A percentile compares a stretch with the other conserved stretches of the same genome.
These are phyloP conservation scores for Hypoxylon lenormandii DNA, from an alignment of 495 filamentous ascomycete genomes.

Conservation along the genomic window DNA sequence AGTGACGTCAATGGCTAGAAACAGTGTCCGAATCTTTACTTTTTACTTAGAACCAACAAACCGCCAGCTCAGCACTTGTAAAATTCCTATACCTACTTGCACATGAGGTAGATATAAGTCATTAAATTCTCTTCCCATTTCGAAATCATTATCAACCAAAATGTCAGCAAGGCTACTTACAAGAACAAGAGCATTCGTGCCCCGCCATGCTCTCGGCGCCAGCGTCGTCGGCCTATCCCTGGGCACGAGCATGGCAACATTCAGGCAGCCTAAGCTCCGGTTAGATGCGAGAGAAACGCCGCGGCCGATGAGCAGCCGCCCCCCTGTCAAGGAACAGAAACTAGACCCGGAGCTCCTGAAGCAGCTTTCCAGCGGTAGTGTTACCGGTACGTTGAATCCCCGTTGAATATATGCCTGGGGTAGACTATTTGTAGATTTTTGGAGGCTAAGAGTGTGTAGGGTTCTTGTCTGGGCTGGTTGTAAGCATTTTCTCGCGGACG, in stretches of 20 bases:
- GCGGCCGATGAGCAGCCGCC: slow-evolving; percentile 26
- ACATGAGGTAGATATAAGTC: not conserved
- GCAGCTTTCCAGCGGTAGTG: slow-evolving; percentile 76
- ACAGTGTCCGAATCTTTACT: not conserved
- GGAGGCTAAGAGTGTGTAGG: slow-evolving; percentile 54
- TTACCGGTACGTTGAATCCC: slow-evolving; percentile 63
- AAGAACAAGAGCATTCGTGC: slow-evolving; percentile 16
- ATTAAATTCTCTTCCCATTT: not conserved
- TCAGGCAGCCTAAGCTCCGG: slow-evolving; percentile 31
- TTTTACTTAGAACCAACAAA: too few relatives aligned
- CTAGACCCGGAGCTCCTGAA: slow-evolving; percentile 67
- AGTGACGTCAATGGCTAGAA: slow-evolving; percentile 41
- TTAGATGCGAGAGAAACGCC: slow-evolving; percentile 35
- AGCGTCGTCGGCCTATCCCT: slow-evolving; percentile 43
- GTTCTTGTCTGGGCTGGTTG: slow-evolving; percentile 74
- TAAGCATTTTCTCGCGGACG: slow-evolving; percentile 79
- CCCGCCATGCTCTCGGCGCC: slow-evolving; percentile 34
- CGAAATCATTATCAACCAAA: too few relatives aligned
- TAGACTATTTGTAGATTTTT: not conserved
- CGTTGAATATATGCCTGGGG: not conserved
- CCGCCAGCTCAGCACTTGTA: not conserved
- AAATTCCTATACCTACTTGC: slow-evolving; percentile 1
- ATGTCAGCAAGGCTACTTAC: slow-evolving; percentile 40
- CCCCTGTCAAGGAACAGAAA: slow-evolving; percentile 46
- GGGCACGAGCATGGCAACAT: slow-evolving; percentile 43